These are phyloP conservation scores for Ganoderma resinaceum DNA, from an alignment of 1,284 basidiomycete species.

Conservation along the genomic window DNA sequence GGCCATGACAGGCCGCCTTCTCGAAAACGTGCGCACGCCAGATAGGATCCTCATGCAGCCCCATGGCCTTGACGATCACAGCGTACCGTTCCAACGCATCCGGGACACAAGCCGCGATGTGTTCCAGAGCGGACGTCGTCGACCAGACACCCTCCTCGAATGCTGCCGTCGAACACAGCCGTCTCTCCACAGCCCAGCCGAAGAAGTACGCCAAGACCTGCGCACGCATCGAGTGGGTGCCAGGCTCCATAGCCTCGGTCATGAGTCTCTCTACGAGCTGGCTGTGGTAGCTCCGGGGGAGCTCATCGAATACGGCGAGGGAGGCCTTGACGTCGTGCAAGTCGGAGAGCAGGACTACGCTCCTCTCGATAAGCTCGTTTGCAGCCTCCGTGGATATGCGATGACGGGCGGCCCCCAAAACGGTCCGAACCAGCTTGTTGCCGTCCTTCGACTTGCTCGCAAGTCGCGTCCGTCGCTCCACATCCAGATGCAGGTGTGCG, in stretches of 20 bases:
- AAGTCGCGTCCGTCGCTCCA: slow-evolving; percentile 60
- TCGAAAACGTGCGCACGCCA: too few relatives aligned
- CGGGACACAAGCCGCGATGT: background rate
- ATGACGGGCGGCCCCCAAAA: too few relatives aligned
- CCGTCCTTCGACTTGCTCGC: slow-evolving; percentile 65
- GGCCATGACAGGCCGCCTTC: too few relatives aligned
- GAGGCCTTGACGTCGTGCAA: too few relatives aligned
- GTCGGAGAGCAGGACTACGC: too few relatives aligned
- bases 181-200: too few relatives aligned
- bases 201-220: background rate
- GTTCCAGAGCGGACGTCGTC: background rate
- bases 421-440: slow-evolving; percentile 66
- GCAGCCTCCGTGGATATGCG: too few relatives aligned
- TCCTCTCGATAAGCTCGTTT: too few relatives aligned
- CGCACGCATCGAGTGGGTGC: background rate
- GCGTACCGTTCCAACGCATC: too few relatives aligned
- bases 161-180: background rate
- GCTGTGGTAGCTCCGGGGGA: background rate
- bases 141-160: background rate
- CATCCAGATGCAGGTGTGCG: slow-evolving; percentile 67
- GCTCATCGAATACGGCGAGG: background rate
- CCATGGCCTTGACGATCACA: too few relatives aligned
- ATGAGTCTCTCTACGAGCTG: background rate
- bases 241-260: background rate
- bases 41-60: too few relatives aligned